phyloP scores from a whole-genome alignment of 345 rosid species.

The Clarkia xantiana region DNA sequence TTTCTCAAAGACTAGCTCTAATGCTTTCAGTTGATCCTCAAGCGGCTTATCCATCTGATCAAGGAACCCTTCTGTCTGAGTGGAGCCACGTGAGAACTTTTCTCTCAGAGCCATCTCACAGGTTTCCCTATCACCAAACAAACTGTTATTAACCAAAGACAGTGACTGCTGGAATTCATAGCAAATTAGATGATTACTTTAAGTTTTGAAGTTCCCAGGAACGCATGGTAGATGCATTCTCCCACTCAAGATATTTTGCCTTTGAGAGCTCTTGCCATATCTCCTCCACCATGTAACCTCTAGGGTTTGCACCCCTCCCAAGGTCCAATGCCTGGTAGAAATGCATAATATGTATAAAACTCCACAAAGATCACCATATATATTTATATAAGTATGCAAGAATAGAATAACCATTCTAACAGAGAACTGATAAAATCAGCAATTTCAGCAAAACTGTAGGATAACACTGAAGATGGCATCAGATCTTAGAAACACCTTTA shows the following conservation, averaged over 20 bases:
- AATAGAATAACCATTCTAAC: too few relatives aligned
- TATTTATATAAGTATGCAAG: too few relatives aligned
- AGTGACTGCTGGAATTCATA: neutral
- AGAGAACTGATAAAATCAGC: neutral
- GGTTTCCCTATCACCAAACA: slow-evolving; percentile 38
- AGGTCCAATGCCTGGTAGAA: slow-evolving; percentile 60
- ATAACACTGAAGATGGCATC: neutral
- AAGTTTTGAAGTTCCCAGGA: slow-evolving; percentile 65
- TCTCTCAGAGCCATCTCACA: slow-evolving; percentile 70
- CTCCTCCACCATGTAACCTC: slow-evolving; percentile 61
- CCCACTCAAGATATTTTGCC: slow-evolving; percentile 82
- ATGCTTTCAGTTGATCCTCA: slow-evolving; percentile 31
- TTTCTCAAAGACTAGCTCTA: slow-evolving; percentile 45
- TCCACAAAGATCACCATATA: too few relatives aligned
- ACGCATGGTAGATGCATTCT: slow-evolving; percentile 41
- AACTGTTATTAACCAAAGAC: neutral
- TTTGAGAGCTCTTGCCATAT: slow-evolving; percentile 85
- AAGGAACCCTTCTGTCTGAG: slow-evolving; percentile 37
- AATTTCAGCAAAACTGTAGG: neutral
- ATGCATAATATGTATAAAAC: neutral
- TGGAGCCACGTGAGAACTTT: slow-evolving; percentile 34
- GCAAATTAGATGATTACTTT: slow-evolving; percentile 22
- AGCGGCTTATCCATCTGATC: slow-evolving; percentile 26
- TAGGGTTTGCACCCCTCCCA: slow-evolving; percentile 55
- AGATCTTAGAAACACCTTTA: neutral